Conservation (phyloP, 805 yeast genomes). For the Zygotorulaspora chibaensis region DNA sequence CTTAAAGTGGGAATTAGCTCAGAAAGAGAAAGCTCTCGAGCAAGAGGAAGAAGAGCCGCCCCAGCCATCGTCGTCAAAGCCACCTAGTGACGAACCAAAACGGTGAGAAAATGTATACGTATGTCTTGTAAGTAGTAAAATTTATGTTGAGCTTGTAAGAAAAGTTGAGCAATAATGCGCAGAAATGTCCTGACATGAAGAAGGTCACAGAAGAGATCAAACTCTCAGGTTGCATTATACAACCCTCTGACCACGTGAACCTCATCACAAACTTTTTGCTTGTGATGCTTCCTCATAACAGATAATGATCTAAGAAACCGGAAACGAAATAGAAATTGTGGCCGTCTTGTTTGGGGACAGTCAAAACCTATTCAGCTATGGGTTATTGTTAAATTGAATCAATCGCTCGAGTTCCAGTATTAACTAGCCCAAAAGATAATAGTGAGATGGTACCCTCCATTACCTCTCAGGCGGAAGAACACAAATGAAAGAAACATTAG, state of each 20-base stretch:
- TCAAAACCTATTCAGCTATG: conserved; percentile 39
- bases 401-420: conserved; percentile 34
- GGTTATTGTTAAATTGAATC: conserved; percentile 31
- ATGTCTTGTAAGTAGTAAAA: conserved; percentile 13
- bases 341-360: conserved; percentile 38
- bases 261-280: conserved; percentile 14
- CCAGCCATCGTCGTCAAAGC: too few species aligned
- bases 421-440: conserved; percentile 26
- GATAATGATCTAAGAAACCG: conserved; percentile 39
- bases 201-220: conserved; percentile 35
- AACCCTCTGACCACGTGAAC: conserved; percentile 34
- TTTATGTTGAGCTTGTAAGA: not conserved
- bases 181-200: conserved; percentile 34
- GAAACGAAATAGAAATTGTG: conserved; percentile 39
- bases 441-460: conserved; percentile 7
- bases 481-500: conserved; percentile 31
- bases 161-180: conserved; percentile 1
- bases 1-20: conserved; percentile 63
- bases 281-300: conserved; percentile 28
- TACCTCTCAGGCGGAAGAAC: conserved; percentile 20
- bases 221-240: conserved; percentile 33
- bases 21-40: conserved; percentile 17
- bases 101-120: conserved; percentile 1
- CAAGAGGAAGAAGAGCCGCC: conserved; percentile 5
- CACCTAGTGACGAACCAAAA: not conserved